These are phyloP conservation scores for Spergularia marina DNA, from an alignment of 148 eudicot genomes.

Conservation along the genomic window DNA sequence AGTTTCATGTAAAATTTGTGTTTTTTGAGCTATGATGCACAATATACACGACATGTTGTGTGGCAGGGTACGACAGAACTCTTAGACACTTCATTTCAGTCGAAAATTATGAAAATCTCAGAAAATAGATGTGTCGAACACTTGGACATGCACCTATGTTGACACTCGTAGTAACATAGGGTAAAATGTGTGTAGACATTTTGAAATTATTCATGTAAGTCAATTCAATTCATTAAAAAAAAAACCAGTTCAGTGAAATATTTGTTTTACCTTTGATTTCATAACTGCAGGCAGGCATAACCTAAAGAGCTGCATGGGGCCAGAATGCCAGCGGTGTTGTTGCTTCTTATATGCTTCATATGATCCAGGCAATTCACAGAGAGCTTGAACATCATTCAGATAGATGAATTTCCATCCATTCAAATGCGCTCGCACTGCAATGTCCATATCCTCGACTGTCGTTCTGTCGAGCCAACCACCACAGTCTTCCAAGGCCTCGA, in stretches of 20 bases:
- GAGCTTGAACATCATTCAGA: slow-evolving; percentile 31
- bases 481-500: slow-evolving; percentile 32
- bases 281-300: slow-evolving; percentile 29
- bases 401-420: slow-evolving; percentile 35
- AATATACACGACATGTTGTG: too few relatives aligned
- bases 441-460: slow-evolving; percentile 34
- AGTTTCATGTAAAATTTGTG: background rate
- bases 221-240: too few relatives aligned
- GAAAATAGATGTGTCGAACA: too few relatives aligned
- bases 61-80: too few relatives aligned
- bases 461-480: slow-evolving; percentile 37
- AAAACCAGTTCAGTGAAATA: background rate
- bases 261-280: slow-evolving; percentile 26
- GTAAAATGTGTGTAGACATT: too few relatives aligned
- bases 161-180: too few relatives aligned
- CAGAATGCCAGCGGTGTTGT: slow-evolving; percentile 42
- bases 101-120: too few relatives aligned
- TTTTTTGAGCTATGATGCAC: background rate
- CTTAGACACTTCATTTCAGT: too few relatives aligned
- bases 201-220: too few relatives aligned
- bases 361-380: slow-evolving; percentile 33
- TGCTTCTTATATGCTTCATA: slow-evolving; percentile 38
- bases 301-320: slow-evolving; percentile 37
- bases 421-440: slow-evolving; percentile 35
- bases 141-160: too few relatives aligned